Evolutionary conservation across 176 grass and related monocot genomes (phyloP).

Genomic region (Saccharum officinarum): DNA sequence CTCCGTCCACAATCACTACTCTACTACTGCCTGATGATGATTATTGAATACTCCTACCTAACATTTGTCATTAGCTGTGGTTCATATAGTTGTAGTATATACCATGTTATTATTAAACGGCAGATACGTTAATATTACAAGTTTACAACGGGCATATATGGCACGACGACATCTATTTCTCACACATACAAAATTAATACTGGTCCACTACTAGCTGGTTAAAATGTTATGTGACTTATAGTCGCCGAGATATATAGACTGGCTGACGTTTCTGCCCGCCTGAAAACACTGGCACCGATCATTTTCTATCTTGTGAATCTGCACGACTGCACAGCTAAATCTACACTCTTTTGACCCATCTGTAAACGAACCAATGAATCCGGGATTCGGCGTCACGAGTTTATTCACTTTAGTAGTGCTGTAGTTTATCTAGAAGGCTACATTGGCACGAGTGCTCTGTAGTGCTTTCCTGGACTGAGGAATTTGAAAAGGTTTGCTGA

Average conservation of each 20-base stretch:
- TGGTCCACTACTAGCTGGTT: neutral
- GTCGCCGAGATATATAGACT: neutral
- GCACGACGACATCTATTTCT: too few relatives aligned
- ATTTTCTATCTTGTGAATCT: neutral
- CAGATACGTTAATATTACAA: neutral
- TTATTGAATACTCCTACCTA: neutral
- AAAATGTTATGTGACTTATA: neutral
- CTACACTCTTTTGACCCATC: neutral
- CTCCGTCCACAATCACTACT: neutral
- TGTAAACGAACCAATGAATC: too few relatives aligned
- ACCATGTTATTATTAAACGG: neutral
- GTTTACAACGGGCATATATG: neutral
- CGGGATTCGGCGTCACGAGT: too few relatives aligned
- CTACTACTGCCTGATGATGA: neutral
- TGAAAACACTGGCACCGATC: neutral
- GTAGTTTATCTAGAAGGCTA: neutral
- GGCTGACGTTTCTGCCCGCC: neutral
- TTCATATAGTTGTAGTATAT: neutral
- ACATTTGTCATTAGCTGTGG: neutral
- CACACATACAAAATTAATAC: neutral
- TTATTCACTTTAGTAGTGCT: neutral
- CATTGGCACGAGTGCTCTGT: neutral
- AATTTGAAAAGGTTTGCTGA: neutral
- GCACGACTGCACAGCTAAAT: slow-evolving; percentile 1
- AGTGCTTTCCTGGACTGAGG: neutral